These are phyloP conservation scores for Penicillium daleae DNA, from an alignment of 495 filamentous ascomycete genomes.

Conservation along the genomic window DNA sequence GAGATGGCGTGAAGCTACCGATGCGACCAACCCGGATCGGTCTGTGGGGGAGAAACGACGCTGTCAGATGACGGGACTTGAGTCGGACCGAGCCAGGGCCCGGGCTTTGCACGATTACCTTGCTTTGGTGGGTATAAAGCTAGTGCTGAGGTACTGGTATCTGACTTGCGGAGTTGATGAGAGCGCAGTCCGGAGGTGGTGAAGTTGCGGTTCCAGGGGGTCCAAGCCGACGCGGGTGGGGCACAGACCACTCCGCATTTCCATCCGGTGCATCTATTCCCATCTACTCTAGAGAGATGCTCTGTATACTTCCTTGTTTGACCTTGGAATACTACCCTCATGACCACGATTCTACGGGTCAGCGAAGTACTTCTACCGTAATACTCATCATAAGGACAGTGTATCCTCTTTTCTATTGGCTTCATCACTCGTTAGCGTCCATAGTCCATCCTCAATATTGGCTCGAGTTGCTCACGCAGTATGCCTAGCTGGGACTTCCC, in stretches of 20 bases:
- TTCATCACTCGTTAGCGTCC: neutral
- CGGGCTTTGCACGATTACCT: neutral
- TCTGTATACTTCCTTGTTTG: neutral
- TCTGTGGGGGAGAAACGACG: slow-evolving; percentile 13
- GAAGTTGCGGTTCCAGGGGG: neutral
- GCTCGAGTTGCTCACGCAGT: slow-evolving; percentile 1
- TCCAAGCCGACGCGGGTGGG: neutral
- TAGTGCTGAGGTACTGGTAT: neutral
- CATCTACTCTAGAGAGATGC: neutral
- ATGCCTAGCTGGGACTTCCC: slow-evolving; percentile 6
- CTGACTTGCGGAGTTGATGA: neutral
- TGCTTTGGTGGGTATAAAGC: neutral
- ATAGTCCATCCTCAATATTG: neutral
- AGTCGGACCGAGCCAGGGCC: slow-evolving; percentile 25
- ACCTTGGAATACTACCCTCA: neutral
- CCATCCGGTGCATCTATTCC: neutral
- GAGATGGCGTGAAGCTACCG: slow-evolving; percentile 36
- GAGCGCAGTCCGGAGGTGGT: neutral
- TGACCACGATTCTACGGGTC: neutral
- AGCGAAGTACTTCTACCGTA: neutral
- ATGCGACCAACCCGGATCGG: slow-evolving; percentile 36
- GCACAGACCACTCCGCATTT: slow-evolving; percentile 7
- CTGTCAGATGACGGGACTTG: slow-evolving; percentile 34
- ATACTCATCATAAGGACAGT: neutral
- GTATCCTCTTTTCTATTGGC: neutral